phyloP scores from a whole-genome alignment of 2,329 filamentous ascomycete species.

The Arthrobotrys pseudoclavata region DNA sequence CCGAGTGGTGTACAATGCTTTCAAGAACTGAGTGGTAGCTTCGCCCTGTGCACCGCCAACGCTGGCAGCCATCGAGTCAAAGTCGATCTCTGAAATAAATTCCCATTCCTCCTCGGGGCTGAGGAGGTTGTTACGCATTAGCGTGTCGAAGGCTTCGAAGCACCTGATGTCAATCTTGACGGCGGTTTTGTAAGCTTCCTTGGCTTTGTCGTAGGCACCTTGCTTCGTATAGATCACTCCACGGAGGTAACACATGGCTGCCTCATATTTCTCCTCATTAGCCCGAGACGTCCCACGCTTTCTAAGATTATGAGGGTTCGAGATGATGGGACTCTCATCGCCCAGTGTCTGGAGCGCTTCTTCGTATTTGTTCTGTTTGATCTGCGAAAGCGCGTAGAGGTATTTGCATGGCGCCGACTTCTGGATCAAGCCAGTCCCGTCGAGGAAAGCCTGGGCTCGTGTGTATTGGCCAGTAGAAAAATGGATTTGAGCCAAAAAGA shows the following conservation, averaged over 20 bases:
- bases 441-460: constrained; percentile 86
- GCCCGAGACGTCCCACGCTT: constrained; percentile 69
- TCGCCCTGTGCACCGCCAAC: constrained; percentile 68
- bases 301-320: constrained; percentile 74
- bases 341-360: constrained; percentile 89
- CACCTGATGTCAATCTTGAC: constrained; percentile 97
- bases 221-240: constrained; percentile 96
- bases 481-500: constrained; percentile 98
- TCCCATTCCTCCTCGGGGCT: constrained; percentile 88
- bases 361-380: constrained; percentile 90
- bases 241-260: constrained; percentile 95
- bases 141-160: constrained; percentile 96
- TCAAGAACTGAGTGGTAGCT: constrained; percentile 92
- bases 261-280: constrained; percentile 86
- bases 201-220: constrained; percentile 95
- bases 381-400: constrained; percentile 90
- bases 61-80: constrained; percentile 81
- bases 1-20: constrained; percentile 94
- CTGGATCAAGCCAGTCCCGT: constrained; percentile 83
- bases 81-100: constrained; percentile 89
- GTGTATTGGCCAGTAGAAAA: constrained; percentile 96
- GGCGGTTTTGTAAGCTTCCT: constrained; percentile 98
- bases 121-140: constrained; percentile 96
- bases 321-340: constrained; percentile 90
- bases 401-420: constrained; percentile 91